phyloP scores from a whole-genome alignment of 768 basidiomycete species.

The Pleurotus citrinopileatus region DNA sequence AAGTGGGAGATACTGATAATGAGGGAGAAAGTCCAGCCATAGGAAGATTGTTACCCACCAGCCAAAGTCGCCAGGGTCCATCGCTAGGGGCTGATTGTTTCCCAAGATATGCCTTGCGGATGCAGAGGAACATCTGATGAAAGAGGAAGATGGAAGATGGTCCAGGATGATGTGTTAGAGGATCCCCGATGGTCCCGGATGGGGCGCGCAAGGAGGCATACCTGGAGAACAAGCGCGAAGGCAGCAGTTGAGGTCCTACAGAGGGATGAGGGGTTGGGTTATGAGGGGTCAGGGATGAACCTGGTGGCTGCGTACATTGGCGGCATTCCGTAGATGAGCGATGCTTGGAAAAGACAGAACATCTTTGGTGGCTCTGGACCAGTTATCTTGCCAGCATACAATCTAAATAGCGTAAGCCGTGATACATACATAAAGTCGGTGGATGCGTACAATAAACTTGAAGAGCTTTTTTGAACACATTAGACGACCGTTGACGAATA shows the following conservation, averaged over 20 bases:
- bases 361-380: slow-evolving; percentile 42
- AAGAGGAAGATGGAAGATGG: neutral
- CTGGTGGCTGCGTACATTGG: slow-evolving; percentile 31
- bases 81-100: slow-evolving; percentile 28
- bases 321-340: slow-evolving; percentile 47
- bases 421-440: slow-evolving; percentile 2
- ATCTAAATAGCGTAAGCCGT: slow-evolving; percentile 19
- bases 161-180: too few species aligned
- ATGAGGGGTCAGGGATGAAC: neutral
- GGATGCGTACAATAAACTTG: slow-evolving; percentile 39
- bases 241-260: slow-evolving; percentile 39
- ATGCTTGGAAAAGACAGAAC: slow-evolving; percentile 45
- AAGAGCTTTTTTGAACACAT: too few species aligned
- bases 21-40: neutral
- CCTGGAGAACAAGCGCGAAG: slow-evolving; percentile 42
- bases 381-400: slow-evolving; percentile 37
- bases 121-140: slow-evolving; percentile 42
- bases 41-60: slow-evolving; percentile 23
- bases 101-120: slow-evolving; percentile 34
- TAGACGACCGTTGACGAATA: too few species aligned
- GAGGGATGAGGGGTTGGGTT: neutral
- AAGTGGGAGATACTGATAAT: neutral
- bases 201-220: slow-evolving; percentile 11
- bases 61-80: slow-evolving; percentile 32
- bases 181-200: too few species aligned